Percentiles rank a stretch among this genome's conserved stretches.
phyloP scores from a whole-genome alignment of 129 eudicot genomes.

The Arctium minus region DNA sequence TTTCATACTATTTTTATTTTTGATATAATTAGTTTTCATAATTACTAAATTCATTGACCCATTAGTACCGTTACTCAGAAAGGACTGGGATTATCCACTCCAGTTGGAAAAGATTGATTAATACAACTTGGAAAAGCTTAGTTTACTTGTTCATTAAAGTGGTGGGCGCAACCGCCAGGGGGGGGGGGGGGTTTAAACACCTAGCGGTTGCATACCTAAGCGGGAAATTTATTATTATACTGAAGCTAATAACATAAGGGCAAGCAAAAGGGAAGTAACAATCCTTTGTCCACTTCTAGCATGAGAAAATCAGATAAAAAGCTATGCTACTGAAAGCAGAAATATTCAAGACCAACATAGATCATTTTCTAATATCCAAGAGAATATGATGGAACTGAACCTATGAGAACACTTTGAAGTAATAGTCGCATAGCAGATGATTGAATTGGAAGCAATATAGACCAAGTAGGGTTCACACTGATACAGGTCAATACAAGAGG shows the following conservation, averaged over 20 bases:
- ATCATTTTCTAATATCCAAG: too few relatives aligned
- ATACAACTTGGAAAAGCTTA: too few relatives aligned
- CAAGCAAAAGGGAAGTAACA: not conserved
- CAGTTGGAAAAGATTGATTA: too few relatives aligned
- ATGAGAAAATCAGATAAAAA: not conserved
- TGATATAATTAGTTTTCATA: not conserved
- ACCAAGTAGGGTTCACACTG: not conserved
- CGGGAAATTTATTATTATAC: not conserved
- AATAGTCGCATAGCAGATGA: not conserved
- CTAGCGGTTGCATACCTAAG: too few relatives aligned
- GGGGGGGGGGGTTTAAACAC: too few relatives aligned
- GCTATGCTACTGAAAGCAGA: not conserved
- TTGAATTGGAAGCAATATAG: not conserved
- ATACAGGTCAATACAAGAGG: not conserved
- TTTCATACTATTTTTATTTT: not conserved
- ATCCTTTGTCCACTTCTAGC: not conserved
- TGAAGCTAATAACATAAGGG: not conserved
- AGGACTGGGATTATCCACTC: not conserved
- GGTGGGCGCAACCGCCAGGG: not conserved
- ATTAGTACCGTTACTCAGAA: not conserved
- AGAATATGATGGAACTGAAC: not conserved
- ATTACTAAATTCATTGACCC: not conserved
- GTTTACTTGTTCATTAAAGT: not conserved
- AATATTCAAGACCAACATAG: too few relatives aligned
- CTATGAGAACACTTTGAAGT: not conserved